Percentiles rank a stretch among this genome's conserved stretches.
phyloP scores from a whole-genome alignment of 768 basidiomycete species.

The Cyathus striatus region DNA sequence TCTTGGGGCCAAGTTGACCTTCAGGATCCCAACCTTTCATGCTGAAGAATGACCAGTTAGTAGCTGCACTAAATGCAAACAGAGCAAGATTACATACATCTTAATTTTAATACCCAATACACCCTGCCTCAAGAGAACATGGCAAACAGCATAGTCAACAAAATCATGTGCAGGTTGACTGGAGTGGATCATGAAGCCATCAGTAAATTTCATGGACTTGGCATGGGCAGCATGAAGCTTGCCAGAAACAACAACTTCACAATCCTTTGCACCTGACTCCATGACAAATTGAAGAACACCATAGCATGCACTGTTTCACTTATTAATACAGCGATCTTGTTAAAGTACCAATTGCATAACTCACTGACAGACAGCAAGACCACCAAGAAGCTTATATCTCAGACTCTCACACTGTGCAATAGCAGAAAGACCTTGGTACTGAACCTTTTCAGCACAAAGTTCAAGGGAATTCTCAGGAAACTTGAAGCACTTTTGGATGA shows the following conservation, averaged over 20 bases:
- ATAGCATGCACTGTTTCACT: constrained; percentile 95
- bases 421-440: constrained; percentile 95
- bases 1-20: constrained; percentile 81
- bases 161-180: constrained; percentile 97
- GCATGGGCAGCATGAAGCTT: constrained; percentile 99
- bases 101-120: constrained; percentile 99
- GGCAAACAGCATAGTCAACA: constrained; percentile 95
- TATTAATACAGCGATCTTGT: background rate
- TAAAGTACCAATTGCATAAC: constrained; percentile 17
- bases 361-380: constrained; percentile 96
- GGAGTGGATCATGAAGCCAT: constrained; percentile 99
- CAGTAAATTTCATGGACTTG: constrained; percentile 99
- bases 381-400: constrained; percentile 98
- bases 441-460: constrained; percentile 98
- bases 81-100: constrained; percentile 61
- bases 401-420: constrained; percentile 98
- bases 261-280: constrained; percentile 99
- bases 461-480: constrained; percentile 99
- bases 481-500: constrained; percentile 99
- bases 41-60: constrained; percentile 40
- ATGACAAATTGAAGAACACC: constrained; percentile 99
- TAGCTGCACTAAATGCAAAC: background rate
- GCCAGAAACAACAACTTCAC: constrained; percentile 98
- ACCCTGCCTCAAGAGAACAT: constrained; percentile 97
- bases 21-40: no score